Evolutionary conservation across 495 filamentous ascomycete genomes (phyloP).

Genomic region (Hyaloscypha variabilis): DNA sequence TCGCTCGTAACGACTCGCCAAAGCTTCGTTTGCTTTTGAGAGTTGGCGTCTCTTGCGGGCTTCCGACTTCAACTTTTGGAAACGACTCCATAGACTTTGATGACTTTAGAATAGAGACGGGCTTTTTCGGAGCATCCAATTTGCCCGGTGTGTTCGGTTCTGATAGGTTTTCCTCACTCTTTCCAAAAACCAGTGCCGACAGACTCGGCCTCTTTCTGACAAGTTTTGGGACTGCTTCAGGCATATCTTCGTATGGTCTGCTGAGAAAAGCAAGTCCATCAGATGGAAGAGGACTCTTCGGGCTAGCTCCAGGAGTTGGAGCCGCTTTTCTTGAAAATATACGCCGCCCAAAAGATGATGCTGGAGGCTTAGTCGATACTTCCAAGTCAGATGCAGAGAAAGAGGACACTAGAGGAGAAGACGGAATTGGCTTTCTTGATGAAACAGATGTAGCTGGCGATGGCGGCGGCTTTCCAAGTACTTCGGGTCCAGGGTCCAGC

Average conservation of each 20-base stretch:
- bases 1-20: no score
- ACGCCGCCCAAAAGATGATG: no score
- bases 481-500: neutral
- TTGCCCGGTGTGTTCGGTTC: neutral
- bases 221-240: neutral
- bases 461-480: neutral
- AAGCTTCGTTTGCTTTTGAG: no score
- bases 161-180: neutral
- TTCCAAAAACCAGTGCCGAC: neutral
- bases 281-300: slow-evolving; percentile 1
- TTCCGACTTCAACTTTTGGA: neutral
- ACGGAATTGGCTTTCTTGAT: no score
- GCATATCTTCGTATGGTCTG: neutral
- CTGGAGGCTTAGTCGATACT: no score
- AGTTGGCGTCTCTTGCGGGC: no score
- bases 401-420: no score
- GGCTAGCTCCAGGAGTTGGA: neutral
- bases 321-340: no score
- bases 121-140: neutral
- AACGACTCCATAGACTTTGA: neutral
- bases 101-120: neutral
- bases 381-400: no score
- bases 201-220: neutral
- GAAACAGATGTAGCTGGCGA: neutral
- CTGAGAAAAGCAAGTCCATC: neutral